Percentiles rank a stretch among this genome's conserved stretches.
These are phyloP conservation scores for Alternaria incomplexa DNA, from an alignment of 2,329 filamentous ascomycete genomes.

Conservation along the genomic window DNA sequence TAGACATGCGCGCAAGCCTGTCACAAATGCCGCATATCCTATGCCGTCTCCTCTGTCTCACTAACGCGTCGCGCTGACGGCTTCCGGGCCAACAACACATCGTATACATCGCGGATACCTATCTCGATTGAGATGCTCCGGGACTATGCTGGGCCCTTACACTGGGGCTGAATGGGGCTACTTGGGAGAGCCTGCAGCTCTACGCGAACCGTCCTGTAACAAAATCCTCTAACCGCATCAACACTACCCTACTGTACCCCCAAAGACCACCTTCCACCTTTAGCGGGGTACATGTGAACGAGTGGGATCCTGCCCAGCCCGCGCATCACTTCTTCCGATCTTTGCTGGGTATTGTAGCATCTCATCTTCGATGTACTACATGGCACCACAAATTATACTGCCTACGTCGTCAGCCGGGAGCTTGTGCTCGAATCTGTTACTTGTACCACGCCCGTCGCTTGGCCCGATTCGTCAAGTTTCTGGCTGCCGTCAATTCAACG, in stretches of 20 bases:
- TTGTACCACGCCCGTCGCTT: not conserved
- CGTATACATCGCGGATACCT: slow-evolving; percentile 8
- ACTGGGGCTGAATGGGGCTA: not conserved
- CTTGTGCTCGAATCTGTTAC: not conserved
- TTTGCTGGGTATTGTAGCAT: not conserved
- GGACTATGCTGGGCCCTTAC: not conserved
- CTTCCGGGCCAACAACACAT: not conserved
- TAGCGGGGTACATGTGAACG: slow-evolving; percentile 9
- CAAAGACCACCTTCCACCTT: slow-evolving; percentile 14
- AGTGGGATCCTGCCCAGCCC: slow-evolving; percentile 3
- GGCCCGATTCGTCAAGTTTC: slow-evolving; percentile 2
- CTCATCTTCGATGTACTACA: not conserved
- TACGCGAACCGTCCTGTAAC: slow-evolving; percentile 10
- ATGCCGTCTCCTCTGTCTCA: not conserved
- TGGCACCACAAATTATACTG: not conserved
- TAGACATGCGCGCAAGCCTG: not conserved
- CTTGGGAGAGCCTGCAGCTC: not conserved
- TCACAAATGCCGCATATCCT: slow-evolving; percentile 1
- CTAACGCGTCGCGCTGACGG: not conserved
- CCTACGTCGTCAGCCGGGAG: not conserved
- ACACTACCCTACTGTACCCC: slow-evolving; percentile 13
- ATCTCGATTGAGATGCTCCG: slow-evolving; percentile 10
- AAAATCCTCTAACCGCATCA: slow-evolving; percentile 13
- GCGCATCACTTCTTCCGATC: not conserved
- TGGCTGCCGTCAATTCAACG: not conserved